Evolutionary conservation across 371 early-diverging fungal species (phyloP), one percentile per base, ranked within the genome.

Genomic region (Amoeboaphelidium occidentale): DNA sequence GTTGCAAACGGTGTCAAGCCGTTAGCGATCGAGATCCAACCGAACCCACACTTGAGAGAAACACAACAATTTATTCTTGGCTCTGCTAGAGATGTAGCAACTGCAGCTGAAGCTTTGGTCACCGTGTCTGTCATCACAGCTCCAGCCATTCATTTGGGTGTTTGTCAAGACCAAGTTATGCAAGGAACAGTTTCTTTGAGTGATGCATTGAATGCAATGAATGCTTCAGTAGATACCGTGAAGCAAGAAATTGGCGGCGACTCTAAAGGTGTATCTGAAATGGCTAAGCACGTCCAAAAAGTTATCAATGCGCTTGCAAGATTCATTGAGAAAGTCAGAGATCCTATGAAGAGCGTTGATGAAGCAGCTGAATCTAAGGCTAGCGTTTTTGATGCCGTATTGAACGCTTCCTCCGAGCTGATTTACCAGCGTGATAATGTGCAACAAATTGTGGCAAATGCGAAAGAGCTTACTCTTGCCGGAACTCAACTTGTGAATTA

Each of bases 1-100:
- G 61, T 64, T 1, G 46, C 28, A 1, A n/a, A 25, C 3, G 58
- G 39, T 17, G 17, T 6, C 17, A 32, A 32, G 39, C 39, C 39
- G 6, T 10, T 32, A 10, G 39, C 39, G 10, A 10, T 10, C 10
- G 39, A 32, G 39, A 17, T 17, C 17, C 39, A 10, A 17, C 6
- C 6, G 6, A 17, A 32, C 17, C 39, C 39, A 10, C 39, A 32
- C 6, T 32, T 32, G 6, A 10, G 17, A 32, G 10, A 32, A 32
- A 10, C 17, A 17, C 39, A 32, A 32, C 39, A 6, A 10, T 6
- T 10, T 10, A 32, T 32, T 32, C 10, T 32, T 6, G 6, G 17
- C 6, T 32, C 17, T 32, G 6, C 39, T 32, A 32, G 17, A 32
- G 10, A 32, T 6, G 39, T 17, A 6, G 39, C 10, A 6, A 32